Conservation (phyloP, 805 yeast species). For the Candida adriatica region DNA sequence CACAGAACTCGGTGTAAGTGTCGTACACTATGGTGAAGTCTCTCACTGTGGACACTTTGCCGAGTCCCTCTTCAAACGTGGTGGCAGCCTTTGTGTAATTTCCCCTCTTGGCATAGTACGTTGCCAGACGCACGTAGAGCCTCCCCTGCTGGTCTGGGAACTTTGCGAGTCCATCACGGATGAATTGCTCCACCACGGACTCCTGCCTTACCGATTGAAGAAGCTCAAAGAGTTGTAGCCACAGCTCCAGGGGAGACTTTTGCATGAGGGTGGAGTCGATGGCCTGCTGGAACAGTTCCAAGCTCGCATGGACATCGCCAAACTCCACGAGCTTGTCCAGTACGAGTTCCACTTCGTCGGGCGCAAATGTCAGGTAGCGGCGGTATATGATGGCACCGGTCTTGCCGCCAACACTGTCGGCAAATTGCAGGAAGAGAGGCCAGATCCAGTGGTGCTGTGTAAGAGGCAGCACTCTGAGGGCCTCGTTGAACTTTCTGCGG, state of each 20-base stretch:
- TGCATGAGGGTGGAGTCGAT: slow-evolving; percentile 29
- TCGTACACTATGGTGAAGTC: slow-evolving; percentile 66
- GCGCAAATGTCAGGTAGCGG: slow-evolving; percentile 27
- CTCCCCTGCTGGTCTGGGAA: slow-evolving; percentile 58
- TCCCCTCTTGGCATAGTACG: slow-evolving; percentile 34
- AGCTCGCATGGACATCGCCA: slow-evolving; percentile 25
- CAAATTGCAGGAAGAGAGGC: slow-evolving; percentile 44
- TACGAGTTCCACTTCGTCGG: slow-evolving; percentile 26
- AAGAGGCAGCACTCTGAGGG: slow-evolving; percentile 41
- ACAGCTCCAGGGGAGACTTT: slow-evolving; percentile 41
- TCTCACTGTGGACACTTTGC: slow-evolving; percentile 39
- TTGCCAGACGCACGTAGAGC: slow-evolving; percentile 41
- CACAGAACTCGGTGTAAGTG: slow-evolving; percentile 54
- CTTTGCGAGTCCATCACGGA: slow-evolving; percentile 28
- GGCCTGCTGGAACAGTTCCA: slow-evolving; percentile 28
- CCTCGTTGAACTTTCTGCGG: slow-evolving; percentile 40
- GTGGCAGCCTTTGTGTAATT: slow-evolving; percentile 33
- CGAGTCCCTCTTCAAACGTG: slow-evolving; percentile 42
- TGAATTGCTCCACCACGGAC: slow-evolving; percentile 28
- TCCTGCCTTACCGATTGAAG: slow-evolving; percentile 22
- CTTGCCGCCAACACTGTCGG: slow-evolving; percentile 35
- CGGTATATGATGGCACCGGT: slow-evolving; percentile 23
- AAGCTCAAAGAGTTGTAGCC: slow-evolving; percentile 38
- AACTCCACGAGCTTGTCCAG: slow-evolving; percentile 28
- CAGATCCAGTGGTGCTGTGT: slow-evolving; percentile 52